Conservation (phyloP, 2,329 filamentous ascomycete genomes). For the Arthrobotrys musiformis region DNA sequence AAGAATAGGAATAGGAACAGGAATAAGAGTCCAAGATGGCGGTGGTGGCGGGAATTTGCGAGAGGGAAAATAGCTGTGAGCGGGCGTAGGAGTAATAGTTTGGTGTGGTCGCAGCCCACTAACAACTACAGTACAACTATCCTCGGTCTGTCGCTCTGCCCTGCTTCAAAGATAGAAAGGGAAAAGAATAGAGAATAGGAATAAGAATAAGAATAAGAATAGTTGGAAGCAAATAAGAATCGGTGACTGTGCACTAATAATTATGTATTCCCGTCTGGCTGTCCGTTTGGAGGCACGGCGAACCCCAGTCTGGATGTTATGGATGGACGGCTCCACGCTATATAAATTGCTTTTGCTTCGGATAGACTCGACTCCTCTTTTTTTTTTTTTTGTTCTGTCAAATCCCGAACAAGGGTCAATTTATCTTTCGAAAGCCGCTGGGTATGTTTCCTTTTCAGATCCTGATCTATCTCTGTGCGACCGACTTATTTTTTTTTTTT, state of each 20-base stretch:
- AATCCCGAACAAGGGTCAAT: slow-evolving; percentile 5
- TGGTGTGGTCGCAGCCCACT: too few relatives aligned
- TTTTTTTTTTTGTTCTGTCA: not conserved
- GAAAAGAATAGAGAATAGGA: not conserved
- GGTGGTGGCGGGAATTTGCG: slow-evolving; percentile 53
- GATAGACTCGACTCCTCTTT: slow-evolving; percentile 30
- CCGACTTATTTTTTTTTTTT: too few relatives aligned
- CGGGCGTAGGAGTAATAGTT: too few relatives aligned
- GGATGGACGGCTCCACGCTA: slow-evolving; percentile 11
- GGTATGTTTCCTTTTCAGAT: slow-evolving; percentile 17
- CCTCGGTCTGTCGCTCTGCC: too few relatives aligned
- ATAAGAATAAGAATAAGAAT: too few relatives aligned
- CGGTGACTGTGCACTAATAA: not conserved
- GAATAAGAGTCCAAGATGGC: too few relatives aligned
- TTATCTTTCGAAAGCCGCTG: slow-evolving; percentile 3
- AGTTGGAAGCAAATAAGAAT: not conserved
- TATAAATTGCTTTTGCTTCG: slow-evolving; percentile 38
- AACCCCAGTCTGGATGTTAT: slow-evolving; percentile 1
- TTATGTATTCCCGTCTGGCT: not conserved
- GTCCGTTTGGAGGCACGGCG: slow-evolving; percentile 6
- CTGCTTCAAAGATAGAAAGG: too few relatives aligned
- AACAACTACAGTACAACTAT: too few relatives aligned
- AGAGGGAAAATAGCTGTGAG: slow-evolving; percentile 20
- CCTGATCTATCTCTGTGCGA: slow-evolving; percentile 32
- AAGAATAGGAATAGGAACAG: too few relatives aligned